Evolutionary conservation across 108 stramenopile genomes (phyloP), one percentile per base, ranked within the genome.

Genomic region (Cylindrotheca closterium): DNA sequence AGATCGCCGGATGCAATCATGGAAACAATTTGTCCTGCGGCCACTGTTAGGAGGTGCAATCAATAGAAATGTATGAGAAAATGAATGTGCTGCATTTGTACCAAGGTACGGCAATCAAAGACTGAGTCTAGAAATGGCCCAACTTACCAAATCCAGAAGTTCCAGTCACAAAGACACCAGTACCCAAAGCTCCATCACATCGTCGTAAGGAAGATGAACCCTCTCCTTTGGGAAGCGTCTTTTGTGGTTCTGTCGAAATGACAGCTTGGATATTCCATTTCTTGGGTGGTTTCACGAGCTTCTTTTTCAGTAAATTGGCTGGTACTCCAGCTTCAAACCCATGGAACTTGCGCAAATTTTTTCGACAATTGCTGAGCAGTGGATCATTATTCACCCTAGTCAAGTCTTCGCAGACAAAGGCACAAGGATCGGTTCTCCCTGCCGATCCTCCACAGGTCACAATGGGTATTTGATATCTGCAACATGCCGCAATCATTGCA

Each of bases 401-500:
- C 26, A 94, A 53, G 56, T 94, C 92, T 23, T 79, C 82, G 19
- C 67, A 65, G 10, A 81, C 71, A 52, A 91, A 80, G 51, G 75
- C 47, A 10, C 84, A 90, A 22, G 92, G 89, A 69, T 94, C 92
- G 32, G 54, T 65, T 30, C 79, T 50, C 45, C 92, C 92, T 22
- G 92, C 92, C 25, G 92, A 87, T n/a, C 88, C 89, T 15, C 92
- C 92, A 61, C 85, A 87, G 2, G 92, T 94, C 0, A 94, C 88
- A 50, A 94, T 71, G 2, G 87, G 84, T 4, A 94, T 71, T 12
- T 58, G 47, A 27, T 59, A 48, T 21, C 78, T 58, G 10, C 68
- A 75, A 61, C 89, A 90, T 8, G 82, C 80, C 4, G 84, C 79
- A 17, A 90, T 73, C 15, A 90, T 63, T 2, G 92, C 87, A 3